Percentiles rank a stretch among this genome's conserved stretches.
These are phyloP conservation scores for Phascolomyces articulosus DNA, from an alignment of 371 early-diverging fungal genomes.

Conservation along the genomic window DNA sequence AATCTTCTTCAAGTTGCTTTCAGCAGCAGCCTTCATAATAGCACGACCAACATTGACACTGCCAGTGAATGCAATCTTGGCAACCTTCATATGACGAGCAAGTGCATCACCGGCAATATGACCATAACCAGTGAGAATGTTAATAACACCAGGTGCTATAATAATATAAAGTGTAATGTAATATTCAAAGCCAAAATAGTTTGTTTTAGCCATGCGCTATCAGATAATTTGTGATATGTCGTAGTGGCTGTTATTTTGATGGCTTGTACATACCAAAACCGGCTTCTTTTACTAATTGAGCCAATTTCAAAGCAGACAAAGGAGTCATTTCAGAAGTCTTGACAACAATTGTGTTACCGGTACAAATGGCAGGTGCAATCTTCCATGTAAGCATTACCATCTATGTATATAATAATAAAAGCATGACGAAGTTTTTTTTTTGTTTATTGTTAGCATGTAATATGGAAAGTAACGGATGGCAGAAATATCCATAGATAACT, in stretches of 20 bases:
- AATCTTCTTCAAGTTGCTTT: slow-evolving; percentile 74
- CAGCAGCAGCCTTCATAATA: slow-evolving; percentile 58
- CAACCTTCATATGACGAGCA: slow-evolving; percentile 37
- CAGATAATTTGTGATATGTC: too few relatives aligned
- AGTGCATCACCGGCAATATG: slow-evolving; percentile 38
- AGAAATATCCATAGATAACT: too few relatives aligned
- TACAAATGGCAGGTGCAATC: slow-evolving; percentile 86
- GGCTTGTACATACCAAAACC: slow-evolving; percentile 28
- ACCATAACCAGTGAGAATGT: slow-evolving; percentile 62
- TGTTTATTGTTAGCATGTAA: too few relatives aligned
- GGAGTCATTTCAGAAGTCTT: slow-evolving; percentile 88
- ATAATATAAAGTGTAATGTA: too few relatives aligned
- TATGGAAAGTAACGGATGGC: too few relatives aligned
- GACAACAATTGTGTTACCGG: slow-evolving; percentile 80
- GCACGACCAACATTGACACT: slow-evolving; percentile 55
- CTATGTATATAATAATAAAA: background rate
- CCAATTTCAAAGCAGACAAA: slow-evolving; percentile 52
- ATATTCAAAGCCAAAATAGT: too few relatives aligned
- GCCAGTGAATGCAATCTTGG: slow-evolving; percentile 70
- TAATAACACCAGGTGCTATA: slow-evolving; percentile 66
- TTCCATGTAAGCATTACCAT: slow-evolving; percentile 65
- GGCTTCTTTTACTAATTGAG: slow-evolving; percentile 51
- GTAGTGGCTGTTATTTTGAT: too few relatives aligned
- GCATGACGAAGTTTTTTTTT: too few relatives aligned
- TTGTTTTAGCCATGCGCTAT: too few relatives aligned